Base-by-base conservation (phyloP, 345 rosid species). In the Eutrema yunnanense region DNA sequence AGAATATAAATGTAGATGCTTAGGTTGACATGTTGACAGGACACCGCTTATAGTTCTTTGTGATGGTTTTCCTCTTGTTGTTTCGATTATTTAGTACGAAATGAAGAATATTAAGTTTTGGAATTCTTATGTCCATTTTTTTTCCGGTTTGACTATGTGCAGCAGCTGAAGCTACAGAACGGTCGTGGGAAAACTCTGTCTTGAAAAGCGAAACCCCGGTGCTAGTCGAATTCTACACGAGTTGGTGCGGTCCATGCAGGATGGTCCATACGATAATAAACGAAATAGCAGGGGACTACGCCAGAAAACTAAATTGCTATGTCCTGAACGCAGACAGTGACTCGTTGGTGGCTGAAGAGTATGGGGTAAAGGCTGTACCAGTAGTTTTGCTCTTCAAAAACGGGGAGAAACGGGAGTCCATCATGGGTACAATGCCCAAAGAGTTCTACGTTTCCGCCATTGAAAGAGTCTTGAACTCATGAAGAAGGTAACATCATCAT, bases 341-440 rank as follows among this genome's bases (percentile, higher is more conserved):
- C 84, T 75, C 78, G 63, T 51, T 71, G 12, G 77, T 94, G 56
- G 95, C 98, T 1, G 89, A 94, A 74, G 84, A 86, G 53, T 89
- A 86, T 19, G 97, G 86, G 65, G 79, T 94, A 7, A 94, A 94
- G 81, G 97, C 96, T 26, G 97, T 90, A 0, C 96, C 98, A 0
- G 95, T 94, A 71, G 97, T 94, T 67, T 52, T 91, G 53, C 85
- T 94, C 26, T 91, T 91, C 82, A 90, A 94, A 82, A 87, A 90
- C 11, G 97, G 98, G 2, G 85, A 81, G 78, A 94, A 88, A 78
- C 72, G 72, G 12, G 97, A 90, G 73, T 71, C 92, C 0, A 83
- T 94, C 58, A 84, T 88, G 8, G 98, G 97, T 54, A 94, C 98
- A 78, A 91, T 94, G 98, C 98, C 96, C 0, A 94, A 91, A 85